Evolutionary conservation across 805 yeast genomes (phyloP), one percentile per base, ranked within the genome.

Genomic region (Teunomyces cretensis): DNA sequence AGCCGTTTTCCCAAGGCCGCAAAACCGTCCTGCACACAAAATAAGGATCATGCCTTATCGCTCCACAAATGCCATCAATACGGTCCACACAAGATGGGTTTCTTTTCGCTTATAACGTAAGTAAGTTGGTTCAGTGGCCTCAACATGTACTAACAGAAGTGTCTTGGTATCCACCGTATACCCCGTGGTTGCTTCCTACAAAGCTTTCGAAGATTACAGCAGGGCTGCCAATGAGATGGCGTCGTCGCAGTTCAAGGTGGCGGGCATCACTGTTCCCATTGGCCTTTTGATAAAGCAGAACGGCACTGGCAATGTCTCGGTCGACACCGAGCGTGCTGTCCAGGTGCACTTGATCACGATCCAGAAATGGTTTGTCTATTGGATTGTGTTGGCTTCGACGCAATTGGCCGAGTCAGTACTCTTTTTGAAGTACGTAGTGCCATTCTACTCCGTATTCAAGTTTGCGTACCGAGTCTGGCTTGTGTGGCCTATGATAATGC

Each of bases 141-240:
- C 4, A 7, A 26, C 9, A 26, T 3, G 14, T 31, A 39, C 39
- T 41, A 41, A 43, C 47, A 8, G 17, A 43, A 71, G 77, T 39
- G 44, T 62, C 6, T 28, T 58, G 30, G 65, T 76, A 19, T 68
- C 83, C 7, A 67, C 80, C 30, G 69, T 73, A 9, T 79, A 81
- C 61, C 90, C 90, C 2, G 61, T 79, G 12, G 60, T 79, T 47
- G 85, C 85, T 41, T 79, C 88, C 2, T 83, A 71, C 62, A 75
- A 70, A 49, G 81, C 88, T 1, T 68, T 81, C 44, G 74, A 76
- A 43, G 53, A 64, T 39, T 68, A 72, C 52, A 73, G 57, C n/a
- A 51, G 52, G 5, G 55, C 61, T 16, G 57, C 62, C 30, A 53
- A 69, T 56, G 43, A 42, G 47, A 42, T 61, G 50, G 60, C 70